A percentile compares a stretch with the other conserved stretches of the same genome.
phyloP scores from a whole-genome alignment of 306 rosid genomes.

The Parietaria judaica region DNA sequence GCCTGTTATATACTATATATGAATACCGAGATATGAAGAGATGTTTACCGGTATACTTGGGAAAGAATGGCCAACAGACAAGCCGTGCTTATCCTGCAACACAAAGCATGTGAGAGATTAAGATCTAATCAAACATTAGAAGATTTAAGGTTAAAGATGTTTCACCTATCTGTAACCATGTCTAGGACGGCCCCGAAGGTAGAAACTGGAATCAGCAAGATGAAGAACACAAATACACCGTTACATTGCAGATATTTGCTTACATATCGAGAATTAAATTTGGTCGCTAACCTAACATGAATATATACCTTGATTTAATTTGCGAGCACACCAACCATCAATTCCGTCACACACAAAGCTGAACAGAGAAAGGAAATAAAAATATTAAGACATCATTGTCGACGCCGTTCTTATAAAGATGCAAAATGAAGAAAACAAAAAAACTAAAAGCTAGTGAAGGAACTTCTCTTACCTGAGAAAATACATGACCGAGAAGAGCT shows the following conservation, averaged over 20 bases:
- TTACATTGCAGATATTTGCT: neutral
- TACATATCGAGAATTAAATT: neutral
- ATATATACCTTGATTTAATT: conserved; percentile 83
- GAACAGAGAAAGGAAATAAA: conserved; percentile 5
- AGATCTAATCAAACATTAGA: conserved; percentile 9
- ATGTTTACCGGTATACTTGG: conserved; percentile 65
- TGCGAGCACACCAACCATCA: conserved; percentile 99
- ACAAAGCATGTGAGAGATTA: conserved; percentile 24
- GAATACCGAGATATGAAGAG: conserved; percentile 10
- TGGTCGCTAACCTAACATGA: neutral
- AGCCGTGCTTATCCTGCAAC: conserved; percentile 90
- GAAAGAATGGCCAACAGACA: conserved; percentile 89
- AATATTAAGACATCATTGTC: too few relatives aligned
- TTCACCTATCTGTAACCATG: conserved; percentile 92
- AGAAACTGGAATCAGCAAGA: conserved; percentile 57
- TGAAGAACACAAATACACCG: conserved; percentile 12
- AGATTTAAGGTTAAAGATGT: too few relatives aligned
- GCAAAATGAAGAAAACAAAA: neutral
- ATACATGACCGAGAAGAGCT: conserved; percentile 66
- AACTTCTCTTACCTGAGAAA: conserved; percentile 60
- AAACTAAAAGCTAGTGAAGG: conserved; percentile 11
- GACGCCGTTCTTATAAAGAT: too few relatives aligned
- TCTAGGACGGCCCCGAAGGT: conserved; percentile 99
- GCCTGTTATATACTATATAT: neutral
- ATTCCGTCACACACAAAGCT: conserved; percentile 95